phyloP scores from a whole-genome alignment of 1,139 yeast genomes.

The Pichia sp. region DNA sequence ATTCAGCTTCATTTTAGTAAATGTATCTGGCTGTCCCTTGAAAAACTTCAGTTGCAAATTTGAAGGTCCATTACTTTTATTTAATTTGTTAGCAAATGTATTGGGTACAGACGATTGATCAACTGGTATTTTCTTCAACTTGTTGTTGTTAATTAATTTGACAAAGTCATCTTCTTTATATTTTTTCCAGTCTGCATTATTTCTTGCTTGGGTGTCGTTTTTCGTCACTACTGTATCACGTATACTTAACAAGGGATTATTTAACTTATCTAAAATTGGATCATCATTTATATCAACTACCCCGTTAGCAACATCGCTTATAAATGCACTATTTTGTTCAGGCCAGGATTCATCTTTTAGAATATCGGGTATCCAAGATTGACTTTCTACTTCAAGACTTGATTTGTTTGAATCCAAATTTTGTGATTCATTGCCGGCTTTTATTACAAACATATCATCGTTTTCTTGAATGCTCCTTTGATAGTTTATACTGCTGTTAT shows the following conservation, averaged over 20 bases:
- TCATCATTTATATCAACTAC: not conserved
- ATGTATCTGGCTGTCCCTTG: constrained; percentile 25
- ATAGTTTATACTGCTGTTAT: not conserved
- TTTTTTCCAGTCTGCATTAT: constrained; percentile 27
- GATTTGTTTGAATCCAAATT: not conserved
- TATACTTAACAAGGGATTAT: constrained; percentile 13
- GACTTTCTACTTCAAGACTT: not conserved
- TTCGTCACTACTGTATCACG: constrained; percentile 23
- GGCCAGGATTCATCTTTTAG: constrained; percentile 26
- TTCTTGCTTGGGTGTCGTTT: constrained; percentile 14
- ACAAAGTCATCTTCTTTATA: constrained; percentile 20
- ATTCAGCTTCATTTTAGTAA: constrained; percentile 24
- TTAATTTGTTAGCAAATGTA: constrained; percentile 25
- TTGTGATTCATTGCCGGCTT: not conserved
- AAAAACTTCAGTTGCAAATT: constrained; percentile 28
- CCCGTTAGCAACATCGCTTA: constrained; percentile 5
- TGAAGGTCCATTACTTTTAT: constrained; percentile 18
- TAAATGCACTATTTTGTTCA: constrained; percentile 6
- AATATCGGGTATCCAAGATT: constrained; percentile 26
- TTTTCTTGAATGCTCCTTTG: not conserved
- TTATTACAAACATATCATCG: not conserved
- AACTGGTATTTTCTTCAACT: constrained; percentile 18
- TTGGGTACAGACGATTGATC: constrained; percentile 21
- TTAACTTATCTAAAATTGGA: not conserved
- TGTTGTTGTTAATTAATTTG: constrained; percentile 18